Evolutionary conservation across 2,329 filamentous ascomycete genomes (phyloP).

Genomic region (Pseudovirgaria hyperparasitica): DNA sequence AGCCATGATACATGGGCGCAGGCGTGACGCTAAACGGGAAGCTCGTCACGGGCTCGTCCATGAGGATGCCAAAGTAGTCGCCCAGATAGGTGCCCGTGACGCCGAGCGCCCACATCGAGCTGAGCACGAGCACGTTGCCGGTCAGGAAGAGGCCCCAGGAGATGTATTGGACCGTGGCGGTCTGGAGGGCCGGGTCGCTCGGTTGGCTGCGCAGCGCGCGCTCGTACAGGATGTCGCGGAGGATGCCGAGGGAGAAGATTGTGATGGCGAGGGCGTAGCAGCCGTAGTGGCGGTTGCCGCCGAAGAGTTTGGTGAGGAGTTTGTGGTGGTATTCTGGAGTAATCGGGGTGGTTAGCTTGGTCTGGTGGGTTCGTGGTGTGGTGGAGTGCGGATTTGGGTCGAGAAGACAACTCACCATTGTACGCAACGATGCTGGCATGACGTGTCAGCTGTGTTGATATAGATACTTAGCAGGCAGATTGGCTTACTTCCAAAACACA

Average conservation of each 20-base stretch:
- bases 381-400: constrained; percentile 6
- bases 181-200: constrained; percentile 57
- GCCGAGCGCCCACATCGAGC: constrained; percentile 82
- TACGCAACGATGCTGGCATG: constrained; percentile 59
- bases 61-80: constrained; percentile 97
- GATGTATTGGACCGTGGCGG: constrained; percentile 44
- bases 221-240: constrained; percentile 59
- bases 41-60: constrained; percentile 86
- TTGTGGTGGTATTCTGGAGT: constrained; percentile 77
- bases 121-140: constrained; percentile 77
- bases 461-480: constrained; percentile 4
- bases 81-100: constrained; percentile 93
- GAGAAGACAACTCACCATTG: constrained; percentile 42
- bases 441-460: constrained; percentile 5
- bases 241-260: constrained; percentile 84
- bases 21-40: constrained; percentile 91
- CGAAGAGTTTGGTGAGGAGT: constrained; percentile 74
- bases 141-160: constrained; percentile 58
- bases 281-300: constrained; percentile 61
- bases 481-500: constrained; percentile 94
- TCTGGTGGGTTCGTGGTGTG: constrained; percentile 1
- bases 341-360: constrained; percentile 2
- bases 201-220: constrained; percentile 66
- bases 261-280: constrained; percentile 81
- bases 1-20: constrained; percentile 94